Conservation (phyloP, 1,139 yeast genomes). For the Nakaseomyces delphensis region DNA sequence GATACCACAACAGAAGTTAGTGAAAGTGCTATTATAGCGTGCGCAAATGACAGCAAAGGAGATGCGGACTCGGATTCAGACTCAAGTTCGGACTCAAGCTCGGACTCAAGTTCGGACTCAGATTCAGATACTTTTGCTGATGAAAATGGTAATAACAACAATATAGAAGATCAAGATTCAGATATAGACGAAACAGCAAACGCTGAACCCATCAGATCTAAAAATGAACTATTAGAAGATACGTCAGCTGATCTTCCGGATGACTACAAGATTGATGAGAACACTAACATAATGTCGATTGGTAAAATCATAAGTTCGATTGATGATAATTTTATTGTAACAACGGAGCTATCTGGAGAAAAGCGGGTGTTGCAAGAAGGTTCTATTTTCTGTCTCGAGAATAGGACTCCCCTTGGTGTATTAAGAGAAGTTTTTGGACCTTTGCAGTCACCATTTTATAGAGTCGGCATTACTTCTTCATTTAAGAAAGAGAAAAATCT, state of each 20-base stretch:
- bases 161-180: constrained; percentile 24
- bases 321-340: constrained; percentile 62
- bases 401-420: constrained; percentile 67
- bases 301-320: constrained; percentile 68
- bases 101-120: constrained; percentile 3
- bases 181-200: constrained; percentile 32
- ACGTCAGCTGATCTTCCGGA: constrained; percentile 60
- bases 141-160: constrained; percentile 14
- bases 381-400: constrained; percentile 71
- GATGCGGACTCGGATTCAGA: constrained; percentile 11
- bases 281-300: constrained; percentile 60
- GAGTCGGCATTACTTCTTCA: constrained; percentile 56
- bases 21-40: constrained; percentile 1
- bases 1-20: background rate
- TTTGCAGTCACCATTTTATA: constrained; percentile 71
- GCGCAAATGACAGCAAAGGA: constrained; percentile 6
- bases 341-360: constrained; percentile 77
- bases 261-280: constrained; percentile 48
- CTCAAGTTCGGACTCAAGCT: constrained; percentile 9
- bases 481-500: constrained; percentile 35
- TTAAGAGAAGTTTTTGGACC: constrained; percentile 88
- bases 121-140: constrained; percentile 10
- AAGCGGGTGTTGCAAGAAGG: constrained; percentile 74
- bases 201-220: constrained; percentile 62
- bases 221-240: constrained; percentile 67